Base-by-base conservation (phyloP, 2,329 filamentous ascomycete species). In the Magnaporthales sp. region DNA sequence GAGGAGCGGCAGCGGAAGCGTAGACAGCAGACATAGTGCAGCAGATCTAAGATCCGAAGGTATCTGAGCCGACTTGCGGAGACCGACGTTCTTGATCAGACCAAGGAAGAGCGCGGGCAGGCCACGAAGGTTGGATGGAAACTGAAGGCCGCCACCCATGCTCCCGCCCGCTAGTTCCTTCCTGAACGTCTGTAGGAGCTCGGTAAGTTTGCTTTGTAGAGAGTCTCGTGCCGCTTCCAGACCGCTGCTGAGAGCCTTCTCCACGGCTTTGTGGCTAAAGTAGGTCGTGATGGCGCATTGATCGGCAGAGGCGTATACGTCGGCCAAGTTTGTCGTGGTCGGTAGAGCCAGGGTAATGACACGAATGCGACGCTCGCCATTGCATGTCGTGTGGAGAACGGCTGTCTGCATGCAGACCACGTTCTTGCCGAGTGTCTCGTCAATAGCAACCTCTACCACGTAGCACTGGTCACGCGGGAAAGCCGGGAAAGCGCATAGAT, bases 401-500 rank as follows among this genome's bases (percentile, higher is more conserved):
- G 95, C 95, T 15, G 93, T 90, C 79, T 99, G 93, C 80, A 97
- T 83, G 77, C 93, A 98, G 62, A 97, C 90, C 70, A 96, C 90
- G 61, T 92, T 92, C 82, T 96, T 97, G 62, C 89, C 91, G 68
- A 99, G 83, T 46, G 88, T 95, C 80, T 99, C 95, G 73, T 99
- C 95, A 71, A 99, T 98, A 15, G 95, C 93, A 66, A 99, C 96
- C 78, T 99, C 95, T 24, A 99, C 94, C 60, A 98, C 95, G 75
- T 98, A 98, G 70, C 91, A 93, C 77, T 99, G 95, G 74, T 99
- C 95, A 75, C 95, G 90, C 32, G 95, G 95, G 83, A 99, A 98
- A 0, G 95, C 93, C 1, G 95, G 95, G 84, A 99, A 99, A 13
- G 95, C 95, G 77, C 95, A 98, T 32, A 99, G 87, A 80, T 99